Evolutionary conservation across 2,329 filamentous ascomycete genomes (phyloP).

Genomic region (Plectosphaerella plurivora): DNA sequence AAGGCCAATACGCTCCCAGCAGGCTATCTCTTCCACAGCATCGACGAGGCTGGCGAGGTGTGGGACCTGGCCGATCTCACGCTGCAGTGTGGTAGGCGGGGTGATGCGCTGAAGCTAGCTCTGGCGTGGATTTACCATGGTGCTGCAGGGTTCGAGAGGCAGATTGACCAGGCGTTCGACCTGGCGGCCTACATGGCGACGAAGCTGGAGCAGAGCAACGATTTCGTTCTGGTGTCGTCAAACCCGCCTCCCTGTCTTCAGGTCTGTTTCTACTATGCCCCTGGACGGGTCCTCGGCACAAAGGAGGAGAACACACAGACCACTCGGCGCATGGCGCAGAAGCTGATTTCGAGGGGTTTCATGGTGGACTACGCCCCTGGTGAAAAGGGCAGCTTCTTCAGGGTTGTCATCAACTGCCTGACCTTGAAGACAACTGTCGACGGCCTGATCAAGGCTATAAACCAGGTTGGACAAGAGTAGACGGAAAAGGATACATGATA

Average conservation of each 20-base stretch:
- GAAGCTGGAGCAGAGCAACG: conserved; percentile 46
- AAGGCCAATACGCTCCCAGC: conserved; percentile 81
- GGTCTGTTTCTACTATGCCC: conserved; percentile 88
- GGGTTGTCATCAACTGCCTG: conserved; percentile 56
- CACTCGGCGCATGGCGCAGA: conserved; percentile 43
- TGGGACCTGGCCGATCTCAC: conserved; percentile 93
- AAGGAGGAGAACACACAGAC: conserved; percentile 41
- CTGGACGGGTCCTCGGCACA: conserved; percentile 44
- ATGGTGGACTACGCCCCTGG: conserved; percentile 61
- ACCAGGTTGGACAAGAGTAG: conserved; percentile 34
- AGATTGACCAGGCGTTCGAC: conserved; percentile 69
- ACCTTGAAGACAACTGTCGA: conserved; percentile 47
- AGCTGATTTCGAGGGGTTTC: conserved; percentile 46
- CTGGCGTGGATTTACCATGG: conserved; percentile 91
- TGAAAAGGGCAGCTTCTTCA: conserved; percentile 50
- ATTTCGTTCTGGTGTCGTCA: conserved; percentile 69
- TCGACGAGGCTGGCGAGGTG: conserved; percentile 49
- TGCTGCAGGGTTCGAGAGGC: conserved; percentile 61
- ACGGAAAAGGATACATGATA: not conserved
- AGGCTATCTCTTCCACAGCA: conserved; percentile 76
- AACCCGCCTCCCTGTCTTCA: conserved; percentile 85
- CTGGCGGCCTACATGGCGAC: conserved; percentile 65
- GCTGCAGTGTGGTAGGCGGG: conserved; percentile 84
- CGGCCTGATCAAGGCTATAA: conserved; percentile 49
- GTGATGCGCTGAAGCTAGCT: conserved; percentile 82